Base-by-base conservation (phyloP, 1,139 yeast species). In the Oligophagozyma castellii region DNA sequence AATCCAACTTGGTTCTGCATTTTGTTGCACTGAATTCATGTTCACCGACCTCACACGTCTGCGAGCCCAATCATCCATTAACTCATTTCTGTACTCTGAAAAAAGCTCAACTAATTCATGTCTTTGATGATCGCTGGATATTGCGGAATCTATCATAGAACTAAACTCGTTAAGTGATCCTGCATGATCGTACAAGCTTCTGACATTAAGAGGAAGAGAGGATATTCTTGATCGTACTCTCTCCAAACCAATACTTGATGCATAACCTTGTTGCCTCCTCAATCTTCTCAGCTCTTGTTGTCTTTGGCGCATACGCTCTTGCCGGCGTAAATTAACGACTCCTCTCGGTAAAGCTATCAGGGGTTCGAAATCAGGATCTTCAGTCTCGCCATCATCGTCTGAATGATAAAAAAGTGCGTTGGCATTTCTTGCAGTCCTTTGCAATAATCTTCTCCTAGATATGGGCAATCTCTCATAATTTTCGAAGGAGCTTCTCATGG, bases 401-500 rank as follows among this genome's bases (percentile, higher is more conserved):
- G 30, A 29, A 14, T 34, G 35, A 22, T 35, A 30, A 11, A 41
- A 36, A 18, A 40, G 22, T 19, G 31, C 32, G 11, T 34, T 33
- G 8, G 43, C 44, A 16, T 42, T 31, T 22, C 40, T 23, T 5
- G 43, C 42, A 19, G 42, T 37, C 24, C 49, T 36, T 15, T 42
- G 29, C 23, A 39, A 31, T 23, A 36, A 23, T 27, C 38, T 36
- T 11, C 40, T 35, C 10, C 47, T 30, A 4, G 42, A 29, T 14
- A 30, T 34, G 5, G 40, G 36, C n/a, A 34, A 19, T 22, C 28
- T 29, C 10, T 35, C 36, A 27, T 40, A 44, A 33, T 40, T 33
- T 25, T 44, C 46, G 30, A 48, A 49, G 1, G 53, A 48, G 16
- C 48, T 38, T 20, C 48, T 34, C 12, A 33, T 32, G 4, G 53